These are phyloP conservation scores for Cyberlindnera nakhonratchasimensis DNA, from an alignment of 805 yeast genomes.

Conservation along the genomic window DNA sequence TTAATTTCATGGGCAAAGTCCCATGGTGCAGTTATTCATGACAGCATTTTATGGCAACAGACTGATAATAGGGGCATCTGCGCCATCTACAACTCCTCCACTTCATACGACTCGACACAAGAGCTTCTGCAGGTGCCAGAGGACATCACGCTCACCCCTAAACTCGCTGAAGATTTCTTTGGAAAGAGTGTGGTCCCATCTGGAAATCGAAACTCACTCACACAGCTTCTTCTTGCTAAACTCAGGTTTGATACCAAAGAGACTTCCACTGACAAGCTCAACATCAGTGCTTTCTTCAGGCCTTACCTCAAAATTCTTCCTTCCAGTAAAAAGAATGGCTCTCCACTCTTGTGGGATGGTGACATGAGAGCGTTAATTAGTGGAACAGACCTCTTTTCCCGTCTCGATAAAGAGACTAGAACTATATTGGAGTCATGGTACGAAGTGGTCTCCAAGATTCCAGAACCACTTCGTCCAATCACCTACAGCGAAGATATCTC, in stretches of 20 bases:
- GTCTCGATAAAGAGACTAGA: conserved; percentile 45
- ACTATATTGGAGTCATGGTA: conserved; percentile 61
- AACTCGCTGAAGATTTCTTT: conserved; percentile 32
- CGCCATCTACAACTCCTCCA: conserved; percentile 27
- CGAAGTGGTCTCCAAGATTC: conserved; percentile 23
- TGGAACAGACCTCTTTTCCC: conserved; percentile 68
- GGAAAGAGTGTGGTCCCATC: conserved; percentile 10
- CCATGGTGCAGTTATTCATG: conserved; percentile 38
- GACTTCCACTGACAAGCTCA: conserved; percentile 9
- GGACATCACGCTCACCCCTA: conserved; percentile 35
- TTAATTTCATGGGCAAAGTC: conserved; percentile 36
- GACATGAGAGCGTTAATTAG: conserved; percentile 47
- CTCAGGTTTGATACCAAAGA: conserved; percentile 36
- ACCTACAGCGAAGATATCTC: conserved; percentile 26
- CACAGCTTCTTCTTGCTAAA: conserved; percentile 39
- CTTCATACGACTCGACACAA: conserved; percentile 3
- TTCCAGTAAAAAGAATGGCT: conserved; percentile 37
- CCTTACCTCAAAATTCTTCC: conserved; percentile 54
- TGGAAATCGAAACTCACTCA: conserved; percentile 17
- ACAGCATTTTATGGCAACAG: conserved; percentile 31
- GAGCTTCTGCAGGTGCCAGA: conserved; percentile 39
- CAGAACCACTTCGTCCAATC: conserved; percentile 13
- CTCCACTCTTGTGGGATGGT: conserved; percentile 66
- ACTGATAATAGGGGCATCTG: conserved; percentile 33
- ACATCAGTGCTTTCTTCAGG: conserved; percentile 25